These are phyloP conservation scores for Penicillium sp. DNA, from an alignment of 2,329 filamentous ascomycete genomes.

Conservation along the genomic window DNA sequence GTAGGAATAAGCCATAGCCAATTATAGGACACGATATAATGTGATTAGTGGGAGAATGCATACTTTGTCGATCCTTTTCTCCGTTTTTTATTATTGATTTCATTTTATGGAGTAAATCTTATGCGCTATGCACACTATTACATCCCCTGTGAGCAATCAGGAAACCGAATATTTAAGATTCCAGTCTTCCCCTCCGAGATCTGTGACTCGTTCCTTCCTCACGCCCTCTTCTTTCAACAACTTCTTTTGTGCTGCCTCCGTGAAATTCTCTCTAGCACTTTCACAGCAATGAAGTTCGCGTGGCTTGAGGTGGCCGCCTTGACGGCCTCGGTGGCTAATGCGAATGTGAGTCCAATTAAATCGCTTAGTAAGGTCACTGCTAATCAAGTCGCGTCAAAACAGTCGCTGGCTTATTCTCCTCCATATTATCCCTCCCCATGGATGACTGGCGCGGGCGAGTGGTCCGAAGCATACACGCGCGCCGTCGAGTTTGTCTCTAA, in stretches of 20 bases:
- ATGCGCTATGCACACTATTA: background rate
- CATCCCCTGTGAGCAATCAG: slow-evolving; percentile 1
- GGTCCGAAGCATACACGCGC: slow-evolving; percentile 73
- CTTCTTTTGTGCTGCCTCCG: background rate
- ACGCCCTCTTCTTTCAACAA: background rate
- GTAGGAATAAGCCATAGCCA: background rate
- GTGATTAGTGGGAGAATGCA: slow-evolving; percentile 1
- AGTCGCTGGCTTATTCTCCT: slow-evolving; percentile 49
- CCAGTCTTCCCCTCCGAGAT: background rate
- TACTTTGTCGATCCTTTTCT: slow-evolving; percentile 8
- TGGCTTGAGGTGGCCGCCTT: slow-evolving; percentile 36
- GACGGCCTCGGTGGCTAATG: slow-evolving; percentile 34
- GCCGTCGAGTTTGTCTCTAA: slow-evolving; percentile 78
- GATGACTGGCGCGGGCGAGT: slow-evolving; percentile 71
- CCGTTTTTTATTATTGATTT: background rate
- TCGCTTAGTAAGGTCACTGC: background rate
- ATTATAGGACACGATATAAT: background rate
- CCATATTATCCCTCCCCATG: slow-evolving; percentile 86
- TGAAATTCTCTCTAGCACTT: background rate
- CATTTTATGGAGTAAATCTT: background rate
- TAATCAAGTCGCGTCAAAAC: slow-evolving; percentile 10
- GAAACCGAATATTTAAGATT: slow-evolving; percentile 1
- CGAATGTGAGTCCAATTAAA: slow-evolving; percentile 28
- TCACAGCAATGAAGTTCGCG: slow-evolving; percentile 35
- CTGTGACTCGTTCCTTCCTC: background rate